phyloP scores from a whole-genome alignment of 768 basidiomycete species.

The Termitomyces sp. region DNA sequence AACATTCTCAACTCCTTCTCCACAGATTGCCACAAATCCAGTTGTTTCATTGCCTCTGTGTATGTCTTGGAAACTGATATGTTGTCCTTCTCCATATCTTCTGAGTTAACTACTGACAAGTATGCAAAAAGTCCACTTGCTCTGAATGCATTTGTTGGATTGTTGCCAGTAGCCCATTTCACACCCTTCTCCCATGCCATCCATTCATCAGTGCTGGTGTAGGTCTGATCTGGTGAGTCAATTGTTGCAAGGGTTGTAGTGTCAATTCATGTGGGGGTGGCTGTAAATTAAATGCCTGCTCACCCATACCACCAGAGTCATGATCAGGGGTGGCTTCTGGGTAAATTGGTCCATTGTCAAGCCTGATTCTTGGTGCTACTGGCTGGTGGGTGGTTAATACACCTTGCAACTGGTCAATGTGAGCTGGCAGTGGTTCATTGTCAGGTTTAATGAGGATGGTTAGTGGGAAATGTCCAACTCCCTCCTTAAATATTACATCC shows the following conservation, averaged over 20 bases:
- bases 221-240: background rate
- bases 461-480: too few species aligned
- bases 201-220: background rate
- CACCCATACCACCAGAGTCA: background rate
- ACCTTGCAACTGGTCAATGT: background rate
- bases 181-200: background rate
- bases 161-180: too few species aligned
- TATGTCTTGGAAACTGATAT: too few species aligned
- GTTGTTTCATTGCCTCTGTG: too few species aligned
- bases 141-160: too few species aligned
- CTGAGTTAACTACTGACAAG: too few species aligned
- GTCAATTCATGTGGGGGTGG: background rate
- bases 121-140: too few species aligned
- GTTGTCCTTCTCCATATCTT: too few species aligned
- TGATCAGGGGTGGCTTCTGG: background rate
- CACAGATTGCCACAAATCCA: too few species aligned
- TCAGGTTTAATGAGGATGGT: too few species aligned
- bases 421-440: background rate
- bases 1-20: too few species aligned
- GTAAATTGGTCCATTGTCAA: background rate
- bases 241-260: background rate
- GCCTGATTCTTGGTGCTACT: background rate
- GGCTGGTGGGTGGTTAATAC: background rate
- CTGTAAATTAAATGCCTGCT: background rate
- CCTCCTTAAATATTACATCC: too few species aligned